Base-by-base conservation (phyloP, 257 asterid species). In the Cordia subcordata region DNA sequence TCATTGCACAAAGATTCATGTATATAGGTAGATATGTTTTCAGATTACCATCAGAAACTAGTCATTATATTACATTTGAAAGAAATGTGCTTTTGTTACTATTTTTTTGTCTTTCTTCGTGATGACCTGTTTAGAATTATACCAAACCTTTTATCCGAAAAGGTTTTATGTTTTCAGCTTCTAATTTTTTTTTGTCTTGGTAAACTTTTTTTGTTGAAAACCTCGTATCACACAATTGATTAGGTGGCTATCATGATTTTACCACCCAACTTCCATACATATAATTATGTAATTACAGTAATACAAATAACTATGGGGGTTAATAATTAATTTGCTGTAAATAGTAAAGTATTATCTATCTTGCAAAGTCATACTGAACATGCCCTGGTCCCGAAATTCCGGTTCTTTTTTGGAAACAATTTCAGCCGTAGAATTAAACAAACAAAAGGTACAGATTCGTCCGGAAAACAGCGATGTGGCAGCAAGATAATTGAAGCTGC, bases 301-400 rank as follows among this genome's bases (percentile, higher is more conserved):
- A 19, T 0, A 46, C 20, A 27, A 32, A 33, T 33, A 11, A 63
- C 45, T 57, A 63, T 54, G 19, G 52, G n/a, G 20, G 14, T n/a
- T 22, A 53, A 10, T 20, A 21, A n/a, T 13, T 62, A 13, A 10
- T 12, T 45, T 11, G 45, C 40, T 14, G 20, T 44, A 42, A 17
- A 23, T 11, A 42, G 16, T 60, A 13, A 32, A n/a, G 15, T 39
- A 49, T 23, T 8, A 16, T 13, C 5, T 13, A 60, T 47, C 16
- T 21, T 51, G 55, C 49, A 44, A 49, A 70, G 71, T 64, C 57
- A 66, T 42, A 62, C 45, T 75, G 72, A 75, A 53, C 52, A 38
- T 65, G 50, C 64, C 50, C 62, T 72, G 77, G 65, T 67, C 81
- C 84, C 56, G 27, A 61, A 77, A 73, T 72, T 68, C 79, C 63